Conservation (phyloP, 208 protist genomes). For the Acanthamoeba quina region DNA sequence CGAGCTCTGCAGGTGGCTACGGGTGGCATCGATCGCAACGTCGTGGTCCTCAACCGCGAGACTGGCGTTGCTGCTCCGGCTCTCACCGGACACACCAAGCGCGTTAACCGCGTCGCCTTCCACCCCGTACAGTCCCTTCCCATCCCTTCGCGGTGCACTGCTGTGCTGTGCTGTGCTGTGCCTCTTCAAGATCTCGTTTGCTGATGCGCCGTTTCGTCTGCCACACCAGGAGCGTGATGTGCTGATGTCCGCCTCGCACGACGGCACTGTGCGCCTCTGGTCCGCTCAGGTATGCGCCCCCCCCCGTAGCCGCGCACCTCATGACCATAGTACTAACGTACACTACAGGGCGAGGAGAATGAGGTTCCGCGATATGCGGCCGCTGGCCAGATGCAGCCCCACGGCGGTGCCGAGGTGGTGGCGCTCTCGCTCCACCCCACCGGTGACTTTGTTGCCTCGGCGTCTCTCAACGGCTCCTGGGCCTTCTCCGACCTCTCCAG, state of each 20-base stretch:
- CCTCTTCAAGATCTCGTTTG: background rate
- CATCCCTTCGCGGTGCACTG: background rate
- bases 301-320: background rate
- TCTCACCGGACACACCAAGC: slow-evolving; percentile 78
- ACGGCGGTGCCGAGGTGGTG: slow-evolving; percentile 76
- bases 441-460: slow-evolving; percentile 86
- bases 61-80: slow-evolving; percentile 49
- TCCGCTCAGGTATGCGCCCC: background rate
- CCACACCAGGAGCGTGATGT: slow-evolving; percentile 21
- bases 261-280: slow-evolving; percentile 86
- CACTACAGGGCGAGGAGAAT: background rate
- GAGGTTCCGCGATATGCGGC: background rate
- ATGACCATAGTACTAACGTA: background rate
- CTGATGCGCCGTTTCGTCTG: background rate
- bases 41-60: slow-evolving; percentile 85
- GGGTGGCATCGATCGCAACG: slow-evolving; percentile 84
- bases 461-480: slow-evolving; percentile 85
- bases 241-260: slow-evolving; percentile 77
- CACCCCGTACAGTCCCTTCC: slow-evolving; percentile 74
- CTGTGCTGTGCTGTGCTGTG: too few species aligned
- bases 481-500: slow-evolving; percentile 87
- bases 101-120: slow-evolving; percentile 83
- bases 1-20: slow-evolving; percentile 77
- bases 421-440: slow-evolving; percentile 86
- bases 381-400: background rate